A percentile compares a stretch with the other conserved stretches of the same genome.
Evolutionary conservation across 1,284 basidiomycete genomes (phyloP).

Genomic region (Tilletia indica): DNA sequence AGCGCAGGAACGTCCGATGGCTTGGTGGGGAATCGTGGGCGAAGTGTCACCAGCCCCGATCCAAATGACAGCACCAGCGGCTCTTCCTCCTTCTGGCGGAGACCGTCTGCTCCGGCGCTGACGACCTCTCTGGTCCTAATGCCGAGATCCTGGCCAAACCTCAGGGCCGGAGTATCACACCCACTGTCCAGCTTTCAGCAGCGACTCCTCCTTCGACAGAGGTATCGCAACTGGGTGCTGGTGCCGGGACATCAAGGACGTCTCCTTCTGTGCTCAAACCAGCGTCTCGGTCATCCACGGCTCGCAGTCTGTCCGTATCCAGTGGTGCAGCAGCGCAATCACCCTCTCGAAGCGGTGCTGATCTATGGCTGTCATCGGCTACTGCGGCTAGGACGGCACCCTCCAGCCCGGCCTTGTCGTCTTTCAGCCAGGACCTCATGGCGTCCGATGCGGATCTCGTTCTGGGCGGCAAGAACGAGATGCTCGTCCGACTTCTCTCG

Average conservation of each 20-base stretch:
- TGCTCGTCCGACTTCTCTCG: conserved; percentile 33
- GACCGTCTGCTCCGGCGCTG: conserved; percentile 1
- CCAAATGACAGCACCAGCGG: not conserved
- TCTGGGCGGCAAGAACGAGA: conserved; percentile 23
- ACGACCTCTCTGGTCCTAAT: not conserved
- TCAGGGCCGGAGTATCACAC: not conserved
- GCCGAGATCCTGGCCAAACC: not conserved
- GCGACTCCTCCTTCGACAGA: not conserved
- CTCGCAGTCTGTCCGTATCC: too few relatives aligned
- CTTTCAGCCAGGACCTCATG: too few relatives aligned
- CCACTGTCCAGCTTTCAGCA: not conserved
- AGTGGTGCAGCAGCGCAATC: too few relatives aligned
- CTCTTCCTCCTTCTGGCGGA: not conserved
- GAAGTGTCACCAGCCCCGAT: not conserved
- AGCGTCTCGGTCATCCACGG: too few relatives aligned
- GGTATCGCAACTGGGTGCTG: not conserved
- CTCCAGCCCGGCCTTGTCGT: not conserved
- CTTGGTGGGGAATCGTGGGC: too few relatives aligned
- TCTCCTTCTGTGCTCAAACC: too few relatives aligned
- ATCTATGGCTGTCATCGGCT: too few relatives aligned
- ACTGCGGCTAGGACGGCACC: not conserved
- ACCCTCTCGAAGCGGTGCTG: too few relatives aligned
- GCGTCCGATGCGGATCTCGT: not conserved
- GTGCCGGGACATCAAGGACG: not conserved
- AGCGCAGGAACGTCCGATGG: too few relatives aligned